Evolutionary conservation across 2,329 filamentous ascomycete genomes (phyloP), one percentile per base, ranked within the genome.

Genomic region (Phaeosphaeriaceae sp.): DNA sequence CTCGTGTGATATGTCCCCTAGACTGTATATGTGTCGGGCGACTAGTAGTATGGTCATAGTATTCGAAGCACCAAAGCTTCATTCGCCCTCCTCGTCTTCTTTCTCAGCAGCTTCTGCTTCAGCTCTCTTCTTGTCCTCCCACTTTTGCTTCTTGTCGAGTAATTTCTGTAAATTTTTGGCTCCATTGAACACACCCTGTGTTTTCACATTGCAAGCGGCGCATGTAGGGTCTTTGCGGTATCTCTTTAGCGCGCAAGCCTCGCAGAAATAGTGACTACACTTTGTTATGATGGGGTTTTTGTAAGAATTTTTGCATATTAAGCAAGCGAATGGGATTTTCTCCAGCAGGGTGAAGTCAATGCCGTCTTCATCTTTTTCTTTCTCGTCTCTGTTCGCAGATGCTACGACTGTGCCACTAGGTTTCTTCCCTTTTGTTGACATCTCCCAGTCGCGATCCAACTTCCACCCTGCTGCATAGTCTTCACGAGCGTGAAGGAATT

Each of bases 191-290:
- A 95, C 90, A 1, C 94, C 94, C 23, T 88, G 87, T 0, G 92
- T 97, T 4, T 91, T 89, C 1, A 87, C 81, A 1, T 90, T 89
- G 71, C 94, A 97, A 3, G 88, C 89, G 2, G 90, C 90, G 72
- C 94, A 97, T 2, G 84, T 85, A 3, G 92, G 92, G 63, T 92
- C 90, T 68, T 90, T 94, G 55, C 89, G 82, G 70, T 97, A 97
- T 58, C 92, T 78, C 69, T 89, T 86, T 62, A 97, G 77, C 20
- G 94, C 94, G 73, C 94, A 99, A 1, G 83, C 80, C 72, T 97
- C 89, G 70, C 94, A 99, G 68, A 97, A 97, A 73, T 97, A 97
- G 72, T 99, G 94, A 0, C 91, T 89, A 61, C 94, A 99, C 58
- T 91, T 88, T 11, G 94, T 97, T 18, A 93, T 78, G 11, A 97